A percentile compares a stretch with the other conserved stretches of the same genome.
Conservation (phyloP, 73 alveolate species). For the Symbiodinium pilosum region DNA sequence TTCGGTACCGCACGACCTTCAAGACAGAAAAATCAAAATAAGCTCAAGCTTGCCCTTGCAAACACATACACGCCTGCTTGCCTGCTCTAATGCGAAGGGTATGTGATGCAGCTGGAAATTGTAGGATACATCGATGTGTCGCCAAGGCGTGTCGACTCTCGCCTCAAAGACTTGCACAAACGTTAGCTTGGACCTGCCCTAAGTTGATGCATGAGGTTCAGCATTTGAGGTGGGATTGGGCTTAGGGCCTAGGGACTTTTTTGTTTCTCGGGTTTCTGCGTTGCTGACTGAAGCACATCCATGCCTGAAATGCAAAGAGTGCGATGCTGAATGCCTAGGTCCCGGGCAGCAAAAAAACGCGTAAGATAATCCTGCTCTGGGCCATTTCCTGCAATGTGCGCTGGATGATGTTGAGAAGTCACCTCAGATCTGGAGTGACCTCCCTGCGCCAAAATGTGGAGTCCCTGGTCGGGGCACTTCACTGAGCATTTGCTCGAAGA, state of each 20-base stretch:
- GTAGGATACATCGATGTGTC: constrained; percentile 56
- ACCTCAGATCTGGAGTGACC: neutral
- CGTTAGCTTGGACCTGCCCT: too few relatives aligned
- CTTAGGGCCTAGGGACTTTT: too few relatives aligned
- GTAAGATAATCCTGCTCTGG: constrained; percentile 81
- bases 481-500: constrained; percentile 58
- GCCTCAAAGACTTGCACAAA: neutral
- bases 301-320: too few relatives aligned
- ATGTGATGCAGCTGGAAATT: constrained; percentile 75
- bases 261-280: too few relatives aligned
- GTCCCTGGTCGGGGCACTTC: neutral
- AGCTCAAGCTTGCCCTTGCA: neutral
- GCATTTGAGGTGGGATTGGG: too few relatives aligned
- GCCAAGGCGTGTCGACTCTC: constrained; percentile 28
- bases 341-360: constrained; percentile 23
- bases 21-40: neutral
- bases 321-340: too few relatives aligned
- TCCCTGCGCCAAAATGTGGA: neutral
- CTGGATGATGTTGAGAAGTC: constrained; percentile 28
- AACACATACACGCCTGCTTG: neutral
- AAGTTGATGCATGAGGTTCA: too few relatives aligned
- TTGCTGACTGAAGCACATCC: too few relatives aligned
- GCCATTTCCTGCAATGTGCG: constrained; percentile 62
- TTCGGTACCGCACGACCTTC: constrained; percentile 3
- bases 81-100: constrained; percentile 52